These are phyloP conservation scores for Fusarium floridanum DNA, from an alignment of 2,329 filamentous ascomycete genomes.

Conservation along the genomic window DNA sequence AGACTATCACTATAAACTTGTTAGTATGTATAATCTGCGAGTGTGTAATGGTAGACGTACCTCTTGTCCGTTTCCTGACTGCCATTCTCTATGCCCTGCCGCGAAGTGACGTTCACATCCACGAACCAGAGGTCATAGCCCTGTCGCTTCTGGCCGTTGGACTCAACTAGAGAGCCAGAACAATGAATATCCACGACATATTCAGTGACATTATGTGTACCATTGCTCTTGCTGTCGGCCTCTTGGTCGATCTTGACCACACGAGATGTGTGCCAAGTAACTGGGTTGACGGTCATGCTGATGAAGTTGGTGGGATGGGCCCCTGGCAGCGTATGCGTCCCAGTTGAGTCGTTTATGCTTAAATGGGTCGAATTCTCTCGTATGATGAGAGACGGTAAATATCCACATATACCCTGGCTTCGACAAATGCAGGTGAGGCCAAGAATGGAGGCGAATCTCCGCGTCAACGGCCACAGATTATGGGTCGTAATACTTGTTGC, in stretches of 20 bases:
- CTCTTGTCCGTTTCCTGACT: background rate
- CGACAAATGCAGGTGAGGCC: background rate
- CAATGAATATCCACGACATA: background rate
- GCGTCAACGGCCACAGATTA: background rate
- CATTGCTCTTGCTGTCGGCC: background rate
- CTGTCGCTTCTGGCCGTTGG: background rate
- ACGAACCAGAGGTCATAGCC: slow-evolving; percentile 1
- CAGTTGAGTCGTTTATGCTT: background rate
- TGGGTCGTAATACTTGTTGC: background rate
- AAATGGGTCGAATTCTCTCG: background rate
- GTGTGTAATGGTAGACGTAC: background rate
- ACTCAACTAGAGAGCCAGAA: background rate
- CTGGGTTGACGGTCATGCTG: background rate
- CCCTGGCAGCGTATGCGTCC: background rate
- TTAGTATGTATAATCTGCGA: background rate
- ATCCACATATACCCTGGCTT: background rate
- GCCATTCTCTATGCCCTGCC: background rate
- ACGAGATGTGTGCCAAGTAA: background rate
- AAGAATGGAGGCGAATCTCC: background rate
- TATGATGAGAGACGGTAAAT: background rate
- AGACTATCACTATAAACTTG: background rate
- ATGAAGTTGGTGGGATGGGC: background rate
- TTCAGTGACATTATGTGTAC: background rate
- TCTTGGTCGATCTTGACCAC: background rate
- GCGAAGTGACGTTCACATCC: background rate